Evolutionary conservation across 202 grass and related monocot species (phyloP).

Genomic region (Dendrocalamus latiflorus): DNA sequence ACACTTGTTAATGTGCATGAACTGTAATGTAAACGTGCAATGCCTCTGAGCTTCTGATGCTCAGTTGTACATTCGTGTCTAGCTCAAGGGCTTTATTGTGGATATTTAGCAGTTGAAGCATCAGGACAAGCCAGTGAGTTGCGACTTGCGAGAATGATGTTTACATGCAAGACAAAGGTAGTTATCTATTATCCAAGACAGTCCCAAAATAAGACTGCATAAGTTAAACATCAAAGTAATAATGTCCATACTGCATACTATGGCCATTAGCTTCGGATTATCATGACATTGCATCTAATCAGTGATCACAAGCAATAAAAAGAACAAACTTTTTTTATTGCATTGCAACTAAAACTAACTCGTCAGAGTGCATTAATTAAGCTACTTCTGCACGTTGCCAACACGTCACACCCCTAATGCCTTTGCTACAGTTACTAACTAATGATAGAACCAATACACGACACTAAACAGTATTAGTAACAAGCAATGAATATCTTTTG

Average conservation of each 20-base stretch:
- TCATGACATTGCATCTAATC: neutral
- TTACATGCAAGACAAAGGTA: neutral
- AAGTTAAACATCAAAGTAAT: neutral
- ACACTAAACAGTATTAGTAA: neutral
- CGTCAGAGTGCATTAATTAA: neutral
- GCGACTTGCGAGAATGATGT: neutral
- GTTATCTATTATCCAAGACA: conserved; percentile 7
- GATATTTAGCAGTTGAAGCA: conserved; percentile 1
- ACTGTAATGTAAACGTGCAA: neutral
- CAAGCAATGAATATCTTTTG: neutral
- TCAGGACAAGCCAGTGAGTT: conserved; percentile 7
- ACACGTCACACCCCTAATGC: neutral
- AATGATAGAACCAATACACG: conserved; percentile 14
- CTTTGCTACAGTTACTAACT: neutral
- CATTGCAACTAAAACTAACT: neutral
- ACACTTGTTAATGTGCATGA: neutral
- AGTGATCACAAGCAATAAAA: conserved; percentile 6
- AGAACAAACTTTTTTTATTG: neutral
- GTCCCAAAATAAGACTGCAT: neutral
- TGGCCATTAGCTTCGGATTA: neutral
- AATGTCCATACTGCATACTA: neutral
- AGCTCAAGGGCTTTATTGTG: neutral
- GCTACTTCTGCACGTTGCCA: neutral
- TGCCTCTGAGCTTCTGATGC: neutral
- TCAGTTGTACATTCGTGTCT: neutral